A percentile compares a stretch with the other conserved stretches of the same genome.
Evolutionary conservation across 106 monocot genomes (phyloP).

Genomic region (Platanthera zijinensis): DNA sequence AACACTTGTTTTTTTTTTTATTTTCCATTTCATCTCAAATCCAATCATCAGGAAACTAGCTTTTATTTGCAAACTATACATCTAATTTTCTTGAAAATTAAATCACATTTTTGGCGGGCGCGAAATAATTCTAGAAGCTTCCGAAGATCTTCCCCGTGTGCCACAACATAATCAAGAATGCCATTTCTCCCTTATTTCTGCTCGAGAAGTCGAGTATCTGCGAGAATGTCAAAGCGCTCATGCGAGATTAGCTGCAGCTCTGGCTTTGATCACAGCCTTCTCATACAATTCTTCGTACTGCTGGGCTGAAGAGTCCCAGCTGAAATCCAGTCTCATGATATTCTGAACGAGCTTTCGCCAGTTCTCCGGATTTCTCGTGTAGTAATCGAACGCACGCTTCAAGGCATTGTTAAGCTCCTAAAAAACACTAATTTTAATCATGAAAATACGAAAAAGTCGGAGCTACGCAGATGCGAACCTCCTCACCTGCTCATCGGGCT

Average conservation of each 20-base stretch:
- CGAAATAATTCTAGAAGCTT: too few species aligned
- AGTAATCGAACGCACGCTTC: constrained; percentile 68
- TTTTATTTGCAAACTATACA: neutral
- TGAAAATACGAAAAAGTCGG: neutral
- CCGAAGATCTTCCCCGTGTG: too few species aligned
- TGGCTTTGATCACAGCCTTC: constrained; percentile 59
- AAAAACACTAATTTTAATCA: neutral
- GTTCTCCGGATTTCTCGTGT: constrained; percentile 32
- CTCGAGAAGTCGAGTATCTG: too few species aligned
- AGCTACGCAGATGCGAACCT: neutral
- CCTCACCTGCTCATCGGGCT: constrained; percentile 64
- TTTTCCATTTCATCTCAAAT: too few species aligned
- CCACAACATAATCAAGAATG: too few species aligned
- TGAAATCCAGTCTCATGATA: constrained; percentile 76
- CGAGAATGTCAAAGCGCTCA: too few species aligned
- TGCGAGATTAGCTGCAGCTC: constrained; percentile 14
- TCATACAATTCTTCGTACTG: constrained; percentile 79
- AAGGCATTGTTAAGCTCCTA: constrained; percentile 58
- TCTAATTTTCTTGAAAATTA: neutral
- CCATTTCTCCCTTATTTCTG: too few species aligned
- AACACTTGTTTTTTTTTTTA: too few species aligned
- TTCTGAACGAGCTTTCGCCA: constrained; percentile 70
- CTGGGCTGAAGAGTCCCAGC: constrained; percentile 72
- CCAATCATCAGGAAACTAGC: neutral
- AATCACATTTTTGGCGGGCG: too few species aligned